Evolutionary conservation across 768 basidiomycete genomes (phyloP), one percentile per base, ranked within the genome.

Genomic region (Dendrothele bispora): DNA sequence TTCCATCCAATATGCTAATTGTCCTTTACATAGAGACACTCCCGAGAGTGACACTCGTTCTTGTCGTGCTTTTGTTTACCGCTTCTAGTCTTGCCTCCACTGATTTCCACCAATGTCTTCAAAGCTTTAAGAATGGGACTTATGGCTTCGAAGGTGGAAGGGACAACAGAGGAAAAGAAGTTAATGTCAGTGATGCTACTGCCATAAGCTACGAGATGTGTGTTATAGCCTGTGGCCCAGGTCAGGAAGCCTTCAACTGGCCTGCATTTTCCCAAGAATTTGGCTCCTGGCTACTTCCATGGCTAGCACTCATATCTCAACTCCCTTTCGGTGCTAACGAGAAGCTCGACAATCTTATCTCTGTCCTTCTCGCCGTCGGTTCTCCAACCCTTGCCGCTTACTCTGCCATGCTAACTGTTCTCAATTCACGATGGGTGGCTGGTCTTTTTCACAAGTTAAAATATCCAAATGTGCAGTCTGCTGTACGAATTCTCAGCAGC

Each of bases 291-390:
- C 60, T 79, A 2, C 46, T 79, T 5, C 77, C 77, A 6, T 77
- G 73, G 65, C 65, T 79, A 11, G 74, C 77, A 1, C 51, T 79
- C 7, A 59, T 78, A 17, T 74, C 75, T 0, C 75, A 76, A 39
- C 67, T 79, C n/a, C 78, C 76, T 0, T 79, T 75, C 21, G 75
- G 75, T 7, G 64, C 69, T 25, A 60, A 52, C 10, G 65, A 66
- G 42, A 67, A 57, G 22, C 51, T 64, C n/a, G 72, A 74, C 17
- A 74, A 77, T 43, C 55, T 77, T 29, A 61, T 67, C 51, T 69
- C 73, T 7, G 66, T 69, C 17, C 12, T 78, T 7, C 59, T 78
- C 28, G 69, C 73, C 1, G 54, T 78, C 21, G 77, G 76, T 1
- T 75, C 72, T 0, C 76, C 76, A 0, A 56, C 57, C 3, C 67